Percentiles rank a stretch among this genome's conserved stretches.
Conservation (phyloP, 306 rosid genomes). For the Lathyrus tuberosus region DNA sequence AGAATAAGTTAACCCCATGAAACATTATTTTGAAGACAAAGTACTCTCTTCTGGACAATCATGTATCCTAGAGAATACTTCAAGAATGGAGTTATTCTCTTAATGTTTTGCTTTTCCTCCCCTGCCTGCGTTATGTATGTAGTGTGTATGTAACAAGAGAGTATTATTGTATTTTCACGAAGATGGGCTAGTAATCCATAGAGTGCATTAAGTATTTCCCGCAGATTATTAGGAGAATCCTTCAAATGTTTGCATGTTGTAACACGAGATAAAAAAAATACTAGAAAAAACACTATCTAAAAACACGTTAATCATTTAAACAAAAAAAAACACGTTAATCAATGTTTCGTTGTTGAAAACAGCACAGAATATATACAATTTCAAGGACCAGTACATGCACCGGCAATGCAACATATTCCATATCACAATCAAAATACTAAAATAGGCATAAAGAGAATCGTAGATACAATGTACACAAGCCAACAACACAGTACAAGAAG, state of each 20-base stretch:
- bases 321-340: constrained; percentile 1
- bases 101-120: no score
- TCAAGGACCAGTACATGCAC: constrained; percentile 15
- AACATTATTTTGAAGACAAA: no score
- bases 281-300: neutral
- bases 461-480: constrained; percentile 39
- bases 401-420: constrained; percentile 14
- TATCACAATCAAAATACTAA: constrained; percentile 24
- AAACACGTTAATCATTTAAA: constrained; percentile 1
- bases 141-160: no score
- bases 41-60: no score
- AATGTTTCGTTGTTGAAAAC: constrained; percentile 3
- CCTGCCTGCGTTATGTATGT: no score
- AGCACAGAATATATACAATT: constrained; percentile 19
- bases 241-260: neutral
- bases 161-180: no score
- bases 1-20: no score
- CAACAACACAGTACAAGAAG: constrained; percentile 37
- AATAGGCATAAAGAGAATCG: constrained; percentile 22
- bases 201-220: no score
- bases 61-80: no score
- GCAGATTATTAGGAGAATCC: no score
- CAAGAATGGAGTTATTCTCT: no score
- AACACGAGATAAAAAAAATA: neutral
- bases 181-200: no score